Base-by-base conservation (phyloP, 192 early-diverging fungal genomes). In the Linnemannia schmuckeri region DNA sequence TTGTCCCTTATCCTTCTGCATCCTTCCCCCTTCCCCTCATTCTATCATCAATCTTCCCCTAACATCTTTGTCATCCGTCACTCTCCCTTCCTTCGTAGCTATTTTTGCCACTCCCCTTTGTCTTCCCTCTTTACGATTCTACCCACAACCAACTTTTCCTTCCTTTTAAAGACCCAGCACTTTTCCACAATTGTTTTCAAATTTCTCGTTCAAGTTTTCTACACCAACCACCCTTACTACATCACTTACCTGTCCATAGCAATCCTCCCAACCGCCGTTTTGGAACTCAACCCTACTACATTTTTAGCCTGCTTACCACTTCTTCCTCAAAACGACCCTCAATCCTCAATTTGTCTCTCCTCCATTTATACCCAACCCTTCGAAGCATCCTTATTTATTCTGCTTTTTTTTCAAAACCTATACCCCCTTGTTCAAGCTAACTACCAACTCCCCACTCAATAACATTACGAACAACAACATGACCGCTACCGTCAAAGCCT, bases 401-500 rank as follows among this genome's bases (percentile, higher is more conserved):
- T 33, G 46, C 49, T 72, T 61, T 30, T 42, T 70, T 20, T 55
- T 72, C 0, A 10, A 44, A 44, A 0, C n/a, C 42, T 74, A 47
- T 68, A 74, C 46, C 61, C 61, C 18, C 20, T 40, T n/a, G 30
- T 7, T 72, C 35, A 54, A 35, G 33, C 40, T 30, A 70, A 75
- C 3, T 46, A 42, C 20, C 20, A 41, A 46, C 17, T 24, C 35
- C 13, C 66, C 40, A 18, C 30, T 47, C n/a, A 52, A 6, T 13
- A 30, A 33, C 44, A 68, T 27, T 37, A 73, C 71, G 42, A 74
- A 46, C 41, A 66, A 24, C 17, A 73, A 41, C n/a, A 87, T 87
- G 85, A 35, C 85, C 42, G 75, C 85, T 71, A 81, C 85, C 46
- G 85, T 87, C 13, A 87, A 87, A 71, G 85, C 85, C 68, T 87